These are phyloP conservation scores for Suillus fuscotomentosus DNA, from an alignment of 768 basidiomycete genomes.

Conservation along the genomic window DNA sequence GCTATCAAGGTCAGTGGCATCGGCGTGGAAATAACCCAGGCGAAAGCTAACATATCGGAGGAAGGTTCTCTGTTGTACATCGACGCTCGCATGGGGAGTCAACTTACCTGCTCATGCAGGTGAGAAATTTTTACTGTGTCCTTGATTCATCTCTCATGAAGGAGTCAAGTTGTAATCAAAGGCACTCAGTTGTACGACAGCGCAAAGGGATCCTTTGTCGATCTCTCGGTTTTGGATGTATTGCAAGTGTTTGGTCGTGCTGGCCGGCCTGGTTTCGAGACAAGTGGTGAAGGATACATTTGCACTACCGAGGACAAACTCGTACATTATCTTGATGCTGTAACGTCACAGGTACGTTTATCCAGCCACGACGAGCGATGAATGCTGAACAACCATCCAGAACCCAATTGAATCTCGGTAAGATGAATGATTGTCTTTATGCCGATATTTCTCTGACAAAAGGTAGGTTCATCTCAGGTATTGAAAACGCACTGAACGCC, in stretches of 20 bases:
- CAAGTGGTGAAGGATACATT: conserved; percentile 95
- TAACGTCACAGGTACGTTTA: conserved; percentile 73
- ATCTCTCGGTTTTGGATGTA: conserved; percentile 93
- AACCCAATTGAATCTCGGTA: conserved; percentile 96
- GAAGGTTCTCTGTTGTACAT: conserved; percentile 96
- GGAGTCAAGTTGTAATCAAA: conserved; percentile 79
- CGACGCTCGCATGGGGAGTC: conserved; percentile 98
- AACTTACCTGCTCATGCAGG: conserved; percentile 98
- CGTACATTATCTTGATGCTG: conserved; percentile 82
- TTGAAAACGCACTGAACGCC: conserved; percentile 91
- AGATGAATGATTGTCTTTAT: conserved; percentile 20
- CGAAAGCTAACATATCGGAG: background rate
- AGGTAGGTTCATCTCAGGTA: conserved; percentile 71
- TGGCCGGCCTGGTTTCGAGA: conserved; percentile 83
- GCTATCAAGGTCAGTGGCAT: conserved; percentile 74
- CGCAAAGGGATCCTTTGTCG: conserved; percentile 83
- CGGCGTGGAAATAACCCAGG: background rate
- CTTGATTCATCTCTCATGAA: conserved; percentile 9
- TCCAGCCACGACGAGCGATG: background rate
- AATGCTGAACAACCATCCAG: conserved; percentile 35
- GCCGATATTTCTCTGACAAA: background rate
- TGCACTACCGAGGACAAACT: conserved; percentile 95
- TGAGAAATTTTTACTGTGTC: conserved; percentile 31
- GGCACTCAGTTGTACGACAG: conserved; percentile 97
- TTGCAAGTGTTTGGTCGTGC: conserved; percentile 98